Base-by-base conservation (phyloP, 495 filamentous ascomycete species). In the Neurospora sp. region DNA sequence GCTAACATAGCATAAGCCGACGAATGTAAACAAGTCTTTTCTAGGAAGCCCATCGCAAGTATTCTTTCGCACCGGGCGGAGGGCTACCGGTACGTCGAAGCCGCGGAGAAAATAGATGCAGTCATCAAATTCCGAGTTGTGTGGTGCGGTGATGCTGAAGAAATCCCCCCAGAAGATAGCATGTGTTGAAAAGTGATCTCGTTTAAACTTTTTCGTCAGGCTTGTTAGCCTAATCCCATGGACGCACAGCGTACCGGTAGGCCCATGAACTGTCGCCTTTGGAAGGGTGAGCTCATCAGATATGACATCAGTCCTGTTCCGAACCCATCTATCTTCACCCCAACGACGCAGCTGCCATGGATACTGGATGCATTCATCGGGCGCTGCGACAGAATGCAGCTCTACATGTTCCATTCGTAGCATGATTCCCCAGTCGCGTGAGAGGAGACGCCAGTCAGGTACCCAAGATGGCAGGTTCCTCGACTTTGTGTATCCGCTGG, bases 401-500 rank as follows among this genome's bases (percentile, higher is more conserved):
- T 66, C 54, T 31, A 74, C 59, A 23, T 41, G 20, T 5, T 59
- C 20, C 14, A 72, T 69, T 18, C 54, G 72, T 9, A 73, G 62
- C 73, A 76, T 75, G 48, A 76, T 69, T 39, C 40, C 69, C 75
- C 73, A 76, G 69, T 75, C 70, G 11, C 35, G 62, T 20, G 75
- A 75, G 16, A 76, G 48, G 10, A 75, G 12, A 5, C 70, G 39
- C 74, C 75, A 78, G 71, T 78, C 72, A 6, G 77, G 75, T 8
- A 78, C 76, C 75, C 74, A 78, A 31, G 77, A 78, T 27, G 77
- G 77, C 8, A 78, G 69, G 2, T 69, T 71, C 46, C 59, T 35
- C 35, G 72, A 74, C 39, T 74, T 77, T 9, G n/a, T 40, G 39
- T 76, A 74, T 37, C 59, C 72, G 11, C 69, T 71, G 8, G 74